Evolutionary conservation across 2,329 filamentous ascomycete species (phyloP), one percentile per base, ranked within the genome.

Genomic region (Arthrobotrys conoides): DNA sequence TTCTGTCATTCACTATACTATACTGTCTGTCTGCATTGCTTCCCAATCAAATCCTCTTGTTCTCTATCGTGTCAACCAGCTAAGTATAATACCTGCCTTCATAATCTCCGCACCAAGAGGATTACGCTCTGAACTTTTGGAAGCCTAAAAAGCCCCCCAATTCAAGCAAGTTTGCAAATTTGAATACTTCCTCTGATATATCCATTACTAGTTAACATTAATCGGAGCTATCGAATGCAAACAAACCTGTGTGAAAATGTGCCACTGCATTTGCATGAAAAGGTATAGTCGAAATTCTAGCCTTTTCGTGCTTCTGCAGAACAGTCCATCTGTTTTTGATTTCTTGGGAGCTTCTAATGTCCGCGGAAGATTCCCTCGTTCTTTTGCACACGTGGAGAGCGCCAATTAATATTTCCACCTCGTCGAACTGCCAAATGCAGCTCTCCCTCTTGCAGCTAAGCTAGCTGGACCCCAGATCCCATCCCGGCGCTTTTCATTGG

Each of bases 341-440:
- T 51, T 53, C 55, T 71, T 71, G 55, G 33, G 55, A 64, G 33
- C 36, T 20, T 55, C 61, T 67, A 73, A 64, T 48, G 61, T 73
- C 70, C 70, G 70, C 70, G 70, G 70, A 67, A 59, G 36, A 66
- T 67, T 66, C 61, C 16, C 44, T 18, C 6, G 12, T 12, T 48
- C 20, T 53, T 66, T 51, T 24, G 46, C 61, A 67, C 61, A 66
- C 59, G 59, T 73, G 70, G 33, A 71, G 10, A 55, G 41, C 48
- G 44, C 69, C 69, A 48, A 59, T 59, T 59, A 59, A 59, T 59
- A 46, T 73, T 24, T 27, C 48, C 27, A 22, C 24, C 70, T 73
- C 59, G 59, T 66, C 33, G 59, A 73, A 61, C 59, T 66, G 41
- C 61, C 70, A 59, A 59, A 73, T 59, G 59, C 70, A 66, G 70